phyloP scores from a whole-genome alignment of 495 filamentous ascomycete genomes.

The Thermothielavioides terrestris region DNA sequence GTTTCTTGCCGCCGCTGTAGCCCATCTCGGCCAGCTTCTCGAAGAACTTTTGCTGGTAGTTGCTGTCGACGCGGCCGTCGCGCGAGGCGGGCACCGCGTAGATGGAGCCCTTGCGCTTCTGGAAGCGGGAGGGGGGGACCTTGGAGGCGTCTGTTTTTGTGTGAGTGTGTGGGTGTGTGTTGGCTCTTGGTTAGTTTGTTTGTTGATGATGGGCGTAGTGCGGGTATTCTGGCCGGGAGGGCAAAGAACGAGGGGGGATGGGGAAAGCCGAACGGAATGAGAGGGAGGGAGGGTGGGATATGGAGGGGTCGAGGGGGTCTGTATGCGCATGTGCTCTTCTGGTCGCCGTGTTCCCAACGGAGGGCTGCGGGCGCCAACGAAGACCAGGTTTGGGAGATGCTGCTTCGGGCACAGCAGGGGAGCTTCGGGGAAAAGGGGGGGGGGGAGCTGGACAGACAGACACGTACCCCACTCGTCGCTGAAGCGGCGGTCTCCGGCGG shows the following conservation, averaged over 20 bases:
- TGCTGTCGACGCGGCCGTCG: conserved; percentile 48
- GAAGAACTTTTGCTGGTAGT: conserved; percentile 37
- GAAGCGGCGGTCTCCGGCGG: conserved; percentile 4
- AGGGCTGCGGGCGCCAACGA: too few species aligned
- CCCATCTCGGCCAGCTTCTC: conserved; percentile 32
- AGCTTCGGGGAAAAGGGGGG: not conserved
- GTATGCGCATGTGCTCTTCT: too few species aligned
- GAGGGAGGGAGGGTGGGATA: not conserved
- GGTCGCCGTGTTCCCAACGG: too few species aligned
- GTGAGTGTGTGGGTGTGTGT: not conserved
- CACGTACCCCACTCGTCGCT: conserved; percentile 38
- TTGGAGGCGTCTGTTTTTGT: conserved; percentile 46
- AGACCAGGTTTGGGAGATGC: too few species aligned
- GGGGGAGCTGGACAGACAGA: not conserved
- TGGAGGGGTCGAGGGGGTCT: not conserved
- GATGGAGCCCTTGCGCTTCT: conserved; percentile 55
- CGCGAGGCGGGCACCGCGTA: conserved; percentile 49
- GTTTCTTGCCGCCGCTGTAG: conserved; percentile 6
- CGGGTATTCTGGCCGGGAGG: not conserved
- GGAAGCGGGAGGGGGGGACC: conserved; percentile 52
- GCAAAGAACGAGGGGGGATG: not conserved
- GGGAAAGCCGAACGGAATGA: not conserved
- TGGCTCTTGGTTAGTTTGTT: not conserved
- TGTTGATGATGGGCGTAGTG: not conserved
- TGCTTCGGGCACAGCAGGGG: not conserved